Base-by-base conservation (phyloP, 2,329 filamentous ascomycete species). In the Xylariaceae sp. region DNA sequence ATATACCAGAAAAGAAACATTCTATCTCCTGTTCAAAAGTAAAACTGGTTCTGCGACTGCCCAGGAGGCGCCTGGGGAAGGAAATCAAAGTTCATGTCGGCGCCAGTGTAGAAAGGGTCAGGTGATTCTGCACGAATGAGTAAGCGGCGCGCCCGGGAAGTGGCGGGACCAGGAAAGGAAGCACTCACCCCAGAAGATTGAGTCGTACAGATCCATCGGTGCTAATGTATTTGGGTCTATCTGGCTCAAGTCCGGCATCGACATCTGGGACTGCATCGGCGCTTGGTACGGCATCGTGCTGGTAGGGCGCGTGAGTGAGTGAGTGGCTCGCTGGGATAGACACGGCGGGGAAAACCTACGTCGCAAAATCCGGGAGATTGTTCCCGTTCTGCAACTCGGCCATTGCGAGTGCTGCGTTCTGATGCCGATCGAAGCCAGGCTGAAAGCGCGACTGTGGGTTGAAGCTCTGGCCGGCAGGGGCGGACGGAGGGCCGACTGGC, bases 181-280 rank as follows among this genome's bases (percentile, higher is more conserved):
- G n/a, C 19, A 63, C 72, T 53, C 57, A 79, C 75, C 76, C 67
- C 75, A 79, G 60, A 79, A 80, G 29, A 81, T 81, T 4, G 75
- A 78, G 47, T 80, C 75, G 50, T 79, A 81, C 1, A 81, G 58
- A 39, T 81, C 77, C 74, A 81, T 76, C 1, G 77, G 77, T 23
- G 76, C 77, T 65, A 80, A 72, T 21, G 73, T 61, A 3, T 68
- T 63, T 12, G 72, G 71, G 39, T 79, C 76, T 9, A 73, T 57
- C 22, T 61, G 55, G 31, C 59, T 55, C 31, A 76, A 56, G 29
- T 67, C 67, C 5, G 69, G 55, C 21, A 75, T 51, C 31, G 50
- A 44, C 10, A 51, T 17, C 18, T 33, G 40, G 30, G 56, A 60
- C 25, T 10, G 25, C 38, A 70, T 55, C 46, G 38, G 56, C 57